Conservation (phyloP, 345 rosid genomes). For the Microcos paniculata region DNA sequence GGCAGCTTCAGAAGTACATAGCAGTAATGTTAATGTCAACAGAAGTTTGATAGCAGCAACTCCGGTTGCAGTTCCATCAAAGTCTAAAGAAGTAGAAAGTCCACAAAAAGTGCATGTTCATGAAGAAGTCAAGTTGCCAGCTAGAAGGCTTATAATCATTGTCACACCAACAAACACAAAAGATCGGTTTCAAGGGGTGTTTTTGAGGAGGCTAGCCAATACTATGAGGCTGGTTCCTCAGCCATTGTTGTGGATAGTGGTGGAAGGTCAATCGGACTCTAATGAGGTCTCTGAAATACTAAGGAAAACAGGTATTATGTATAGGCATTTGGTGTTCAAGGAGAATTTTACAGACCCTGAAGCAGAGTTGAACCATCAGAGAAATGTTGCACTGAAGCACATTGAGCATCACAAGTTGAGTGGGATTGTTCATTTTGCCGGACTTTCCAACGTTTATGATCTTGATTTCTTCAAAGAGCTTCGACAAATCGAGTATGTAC, state of each 20-base stretch:
- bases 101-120: not conserved
- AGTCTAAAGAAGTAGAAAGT: slow-evolving; percentile 23
- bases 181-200: slow-evolving; percentile 41
- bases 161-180: slow-evolving; percentile 56
- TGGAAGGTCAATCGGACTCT: slow-evolving; percentile 49
- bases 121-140: slow-evolving; percentile 14
- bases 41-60: slow-evolving; percentile 30
- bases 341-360: slow-evolving; percentile 65
- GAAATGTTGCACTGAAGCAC: slow-evolving; percentile 77
- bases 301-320: slow-evolving; percentile 81
- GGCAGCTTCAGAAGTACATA: not conserved
- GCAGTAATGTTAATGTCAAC: slow-evolving; percentile 9
- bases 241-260: slow-evolving; percentile 83
- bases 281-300: slow-evolving; percentile 44
- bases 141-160: slow-evolving; percentile 55
- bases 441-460: slow-evolving; percentile 70
- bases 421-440: slow-evolving; percentile 86
- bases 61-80: slow-evolving; percentile 27
- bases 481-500: slow-evolving; percentile 71
- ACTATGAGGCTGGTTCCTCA: slow-evolving; percentile 59
- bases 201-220: slow-evolving; percentile 64
- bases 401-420: slow-evolving; percentile 70
- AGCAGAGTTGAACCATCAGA: slow-evolving; percentile 69
- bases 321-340: slow-evolving; percentile 65
- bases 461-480: slow-evolving; percentile 80